These are phyloP conservation scores for Hymenoscyphus infarciens DNA, from an alignment of 2,329 filamentous ascomycete genomes.

Conservation along the genomic window DNA sequence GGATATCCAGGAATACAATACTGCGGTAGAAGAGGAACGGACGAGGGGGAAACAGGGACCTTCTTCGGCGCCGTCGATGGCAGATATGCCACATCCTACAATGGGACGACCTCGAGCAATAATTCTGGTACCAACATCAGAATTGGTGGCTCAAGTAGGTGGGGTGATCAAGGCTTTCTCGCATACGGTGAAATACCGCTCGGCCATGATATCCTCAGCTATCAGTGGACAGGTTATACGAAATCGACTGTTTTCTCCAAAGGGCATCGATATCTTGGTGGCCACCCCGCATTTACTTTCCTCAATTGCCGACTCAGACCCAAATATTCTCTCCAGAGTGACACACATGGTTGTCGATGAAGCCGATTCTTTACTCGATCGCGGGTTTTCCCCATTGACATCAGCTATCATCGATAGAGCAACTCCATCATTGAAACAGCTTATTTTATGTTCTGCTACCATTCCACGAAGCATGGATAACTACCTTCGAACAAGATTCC, in stretches of 20 bases:
- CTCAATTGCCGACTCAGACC: slow-evolving; percentile 84
- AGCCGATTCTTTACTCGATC: slow-evolving; percentile 92
- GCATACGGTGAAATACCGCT: slow-evolving; percentile 82
- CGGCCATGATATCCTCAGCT: slow-evolving; percentile 75
- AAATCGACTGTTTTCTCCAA: slow-evolving; percentile 74
- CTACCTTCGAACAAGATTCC: slow-evolving; percentile 77
- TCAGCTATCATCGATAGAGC: slow-evolving; percentile 77
- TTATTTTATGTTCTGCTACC: slow-evolving; percentile 92
- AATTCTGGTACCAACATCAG: slow-evolving; percentile 86
- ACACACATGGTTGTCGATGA: slow-evolving; percentile 88
- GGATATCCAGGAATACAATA: slow-evolving; percentile 55
- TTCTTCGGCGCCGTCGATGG: slow-evolving; percentile 53
- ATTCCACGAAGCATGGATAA: slow-evolving; percentile 87
- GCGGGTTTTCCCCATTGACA: slow-evolving; percentile 83
- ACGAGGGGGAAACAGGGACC: slow-evolving; percentile 56
- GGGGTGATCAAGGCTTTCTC: slow-evolving; percentile 76
- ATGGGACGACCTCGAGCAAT: slow-evolving; percentile 78
- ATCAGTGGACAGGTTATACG: slow-evolving; percentile 77
- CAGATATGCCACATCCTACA: slow-evolving; percentile 65
- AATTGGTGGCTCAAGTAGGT: slow-evolving; percentile 86
- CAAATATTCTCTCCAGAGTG: slow-evolving; percentile 89
- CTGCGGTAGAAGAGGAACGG: slow-evolving; percentile 55
- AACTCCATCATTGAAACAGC: slow-evolving; percentile 75
- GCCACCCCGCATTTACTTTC: slow-evolving; percentile 85
- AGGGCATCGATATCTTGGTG: slow-evolving; percentile 80